Base-by-base conservation (phyloP, 2,329 filamentous ascomycete species). In the Aureobasidium mangrovei region DNA sequence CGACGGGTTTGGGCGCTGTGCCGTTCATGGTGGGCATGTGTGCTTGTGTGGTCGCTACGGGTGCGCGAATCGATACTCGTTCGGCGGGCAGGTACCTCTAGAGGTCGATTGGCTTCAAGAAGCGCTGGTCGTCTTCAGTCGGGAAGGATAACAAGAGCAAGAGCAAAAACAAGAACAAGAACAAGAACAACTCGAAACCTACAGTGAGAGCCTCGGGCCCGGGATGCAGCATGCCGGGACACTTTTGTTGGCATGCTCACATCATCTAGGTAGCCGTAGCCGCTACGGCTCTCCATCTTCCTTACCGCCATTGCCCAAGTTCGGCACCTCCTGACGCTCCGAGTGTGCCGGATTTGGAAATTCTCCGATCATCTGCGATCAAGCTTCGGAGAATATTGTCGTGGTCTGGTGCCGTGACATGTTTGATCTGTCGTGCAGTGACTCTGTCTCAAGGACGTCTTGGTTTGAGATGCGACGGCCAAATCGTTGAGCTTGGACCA, bases 231-330 rank as follows among this genome's bases (percentile, higher is more conserved):
- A 36, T 46, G 9, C 7, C 42, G 5, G 38, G 28, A 33, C 28
- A 31, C 36, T 8, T n/a, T 18, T 51, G 36, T 42, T 42, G 33
- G 28, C 27, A 5, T 42, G 47, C 47, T 51, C 47, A 51, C 47
- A 41, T 51, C 36, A 51, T 51, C 47, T 42, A 18, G 18, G 18
- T 18, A 18, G 18, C 18, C 18, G 18, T 18, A 51, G 28, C 47
- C 47, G 47, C 24, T n/a, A 28, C 47, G 47, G 47, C 47, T 51
- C 47, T 51, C 47, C 47, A 51, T 51, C 38, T 33, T 24, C 47
- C 46, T 49, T 49, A 32, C 46, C 47, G 47, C 47, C 18, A 7
- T 39, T 40, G 36, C 36, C 46, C 27, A 32, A 39, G 24, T n/a
- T 33, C 35, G 46, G 32, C 46, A 49, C n/a, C n/a, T 29, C 18